phyloP scores from a whole-genome alignment of 495 filamentous ascomycete genomes.

The Daldinia decipiens region DNA sequence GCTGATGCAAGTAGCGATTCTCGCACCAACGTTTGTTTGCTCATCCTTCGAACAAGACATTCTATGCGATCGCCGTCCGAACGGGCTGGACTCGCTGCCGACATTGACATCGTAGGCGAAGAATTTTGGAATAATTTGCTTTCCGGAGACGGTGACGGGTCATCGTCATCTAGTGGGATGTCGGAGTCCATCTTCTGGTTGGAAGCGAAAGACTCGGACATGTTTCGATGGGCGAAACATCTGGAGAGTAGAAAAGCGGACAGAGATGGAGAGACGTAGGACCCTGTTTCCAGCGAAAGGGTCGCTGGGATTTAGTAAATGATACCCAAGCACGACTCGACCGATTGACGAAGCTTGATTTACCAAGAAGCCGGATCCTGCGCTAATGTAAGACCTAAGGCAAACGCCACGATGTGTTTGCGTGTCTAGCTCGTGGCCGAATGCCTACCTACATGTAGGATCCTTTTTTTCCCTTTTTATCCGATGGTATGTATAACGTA shows the following conservation, averaged over 20 bases:
- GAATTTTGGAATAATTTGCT: slow-evolving; percentile 8
- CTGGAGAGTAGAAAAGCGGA: background rate
- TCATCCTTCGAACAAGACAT: slow-evolving; percentile 49
- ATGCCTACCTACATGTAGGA: slow-evolving; percentile 8
- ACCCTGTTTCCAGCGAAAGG: slow-evolving; percentile 24
- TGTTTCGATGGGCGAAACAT: slow-evolving; percentile 15
- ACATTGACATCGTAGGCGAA: slow-evolving; percentile 13
- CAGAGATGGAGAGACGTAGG: slow-evolving; percentile 8
- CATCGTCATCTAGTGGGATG: slow-evolving; percentile 31
- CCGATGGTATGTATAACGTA: background rate
- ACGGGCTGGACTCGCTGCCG: background rate
- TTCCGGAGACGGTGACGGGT: slow-evolving; percentile 24
- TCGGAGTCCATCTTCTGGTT: slow-evolving; percentile 26
- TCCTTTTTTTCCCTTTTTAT: slow-evolving; percentile 20
- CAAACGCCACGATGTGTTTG: slow-evolving; percentile 36
- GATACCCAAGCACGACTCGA: slow-evolving; percentile 24
- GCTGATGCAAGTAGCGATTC: slow-evolving; percentile 15
- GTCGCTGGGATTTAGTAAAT: slow-evolving; percentile 38
- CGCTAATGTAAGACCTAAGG: slow-evolving; percentile 42
- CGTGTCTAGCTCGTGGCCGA: slow-evolving; percentile 39
- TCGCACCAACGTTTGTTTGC: slow-evolving; percentile 49
- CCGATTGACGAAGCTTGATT: slow-evolving; percentile 32
- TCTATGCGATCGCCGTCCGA: slow-evolving; percentile 41
- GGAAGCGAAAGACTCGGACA: slow-evolving; percentile 31
- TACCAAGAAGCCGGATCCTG: slow-evolving; percentile 38